Evolutionary conservation across 2,329 filamentous ascomycete species (phyloP).

Genomic region (Curvularia verruculosa): DNA sequence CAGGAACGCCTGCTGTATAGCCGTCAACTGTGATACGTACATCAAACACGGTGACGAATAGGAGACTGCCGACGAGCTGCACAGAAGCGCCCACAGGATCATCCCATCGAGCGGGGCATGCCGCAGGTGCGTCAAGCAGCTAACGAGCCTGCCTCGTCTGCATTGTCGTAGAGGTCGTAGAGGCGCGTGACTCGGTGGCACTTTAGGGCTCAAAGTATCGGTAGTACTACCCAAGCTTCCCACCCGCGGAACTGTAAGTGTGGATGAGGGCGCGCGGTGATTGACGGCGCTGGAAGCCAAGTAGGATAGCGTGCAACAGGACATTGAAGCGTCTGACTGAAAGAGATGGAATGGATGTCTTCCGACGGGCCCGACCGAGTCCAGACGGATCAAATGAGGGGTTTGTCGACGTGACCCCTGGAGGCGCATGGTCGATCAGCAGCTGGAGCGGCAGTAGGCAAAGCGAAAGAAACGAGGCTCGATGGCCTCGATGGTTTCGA

Average conservation of each 20-base stretch:
- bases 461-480: background rate
- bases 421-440: constrained; percentile 26
- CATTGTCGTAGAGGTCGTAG: constrained; percentile 22
- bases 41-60: constrained; percentile 23
- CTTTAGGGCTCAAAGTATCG: constrained; percentile 24
- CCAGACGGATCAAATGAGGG: constrained; percentile 37
- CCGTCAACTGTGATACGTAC: constrained; percentile 17
- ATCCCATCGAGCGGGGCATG: constrained; percentile 18
- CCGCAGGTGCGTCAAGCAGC: constrained; percentile 24
- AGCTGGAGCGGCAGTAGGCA: constrained; percentile 23
- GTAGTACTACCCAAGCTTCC: constrained; percentile 23
- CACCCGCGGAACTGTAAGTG: constrained; percentile 27
- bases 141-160: constrained; percentile 30
- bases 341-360: constrained; percentile 26
- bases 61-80: constrained; percentile 17
- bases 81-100: constrained; percentile 29
- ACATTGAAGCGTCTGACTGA: constrained; percentile 34
- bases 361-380: constrained; percentile 36
- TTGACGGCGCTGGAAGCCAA: constrained; percentile 45
- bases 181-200: constrained; percentile 42
- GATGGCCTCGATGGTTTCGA: constrained; percentile 11
- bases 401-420: constrained; percentile 28
- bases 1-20: constrained; percentile 32
- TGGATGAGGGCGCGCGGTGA: constrained; percentile 28
- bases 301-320: constrained; percentile 47